Percentiles rank a stretch among this genome's conserved stretches.
These are phyloP conservation scores for Epichloe elymi DNA, from an alignment of 2,329 filamentous ascomycete genomes.

Conservation along the genomic window DNA sequence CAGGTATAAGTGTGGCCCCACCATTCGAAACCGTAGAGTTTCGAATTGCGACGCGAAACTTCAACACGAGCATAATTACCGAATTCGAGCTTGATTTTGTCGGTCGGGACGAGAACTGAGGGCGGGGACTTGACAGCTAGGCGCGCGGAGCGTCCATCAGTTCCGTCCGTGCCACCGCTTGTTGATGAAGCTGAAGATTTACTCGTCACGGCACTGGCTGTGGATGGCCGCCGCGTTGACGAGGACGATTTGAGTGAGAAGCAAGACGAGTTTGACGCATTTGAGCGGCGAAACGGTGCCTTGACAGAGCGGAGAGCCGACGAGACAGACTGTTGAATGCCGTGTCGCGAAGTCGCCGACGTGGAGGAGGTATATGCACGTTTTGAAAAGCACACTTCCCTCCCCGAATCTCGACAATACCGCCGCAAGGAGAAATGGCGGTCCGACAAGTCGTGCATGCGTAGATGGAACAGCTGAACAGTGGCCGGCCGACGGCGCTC, in stretches of 20 bases:
- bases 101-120: conserved; percentile 42
- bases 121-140: conserved; percentile 12
- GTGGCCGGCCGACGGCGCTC: conserved; percentile 29
- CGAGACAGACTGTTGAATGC: conserved; percentile 20
- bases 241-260: conserved; percentile 9
- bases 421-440: conserved; percentile 83
- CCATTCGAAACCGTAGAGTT: conserved; percentile 84
- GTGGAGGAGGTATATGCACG: conserved; percentile 41
- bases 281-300: conserved; percentile 19
- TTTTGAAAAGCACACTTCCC: conserved; percentile 79
- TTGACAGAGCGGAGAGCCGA: conserved; percentile 35
- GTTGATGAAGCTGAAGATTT: not conserved
- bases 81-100: conserved; percentile 82
- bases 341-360: conserved; percentile 3
- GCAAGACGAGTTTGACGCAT: conserved; percentile 6
- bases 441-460: conserved; percentile 80
- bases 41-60: conserved; percentile 55
- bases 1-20: conserved; percentile 81
- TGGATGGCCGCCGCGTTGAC: conserved; percentile 9
- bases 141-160: not conserved
- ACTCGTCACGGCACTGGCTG: conserved; percentile 10
- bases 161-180: not conserved
- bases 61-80: conserved; percentile 94
- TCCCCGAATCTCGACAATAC: conserved; percentile 84
- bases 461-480: conserved; percentile 74